A percentile compares a stretch with the other conserved stretches of the same genome.
Conservation (phyloP, 345 rosid genomes). For the Brassica nigra region DNA sequence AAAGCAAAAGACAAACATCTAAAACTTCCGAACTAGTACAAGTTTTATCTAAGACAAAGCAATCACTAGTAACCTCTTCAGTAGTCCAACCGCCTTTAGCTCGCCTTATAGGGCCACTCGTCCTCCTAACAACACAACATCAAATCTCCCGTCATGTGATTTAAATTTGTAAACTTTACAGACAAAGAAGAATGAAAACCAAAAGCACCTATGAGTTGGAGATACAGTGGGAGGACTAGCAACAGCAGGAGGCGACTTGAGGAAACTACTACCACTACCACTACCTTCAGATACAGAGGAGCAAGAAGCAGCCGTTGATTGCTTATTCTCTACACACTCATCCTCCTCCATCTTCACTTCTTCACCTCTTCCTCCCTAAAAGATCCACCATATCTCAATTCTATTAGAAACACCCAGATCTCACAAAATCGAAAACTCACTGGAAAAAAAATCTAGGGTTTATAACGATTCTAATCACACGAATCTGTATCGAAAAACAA, state of each 20-base stretch:
- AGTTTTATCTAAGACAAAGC: not conserved
- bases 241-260: conserved; percentile 66
- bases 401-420: conserved; percentile 54
- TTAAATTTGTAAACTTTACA: not conserved
- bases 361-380: conserved; percentile 56
- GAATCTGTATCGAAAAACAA: conserved; percentile 9
- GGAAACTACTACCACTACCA: conserved; percentile 49
- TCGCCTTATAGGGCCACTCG: conserved; percentile 91
- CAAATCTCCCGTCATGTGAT: not conserved
- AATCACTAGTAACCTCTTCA: conserved; percentile 62
- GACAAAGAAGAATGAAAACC: not conserved
- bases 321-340: conserved; percentile 84
- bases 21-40: not conserved
- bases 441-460: conserved; percentile 46
- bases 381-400: conserved; percentile 39
- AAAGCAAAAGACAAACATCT: conserved; percentile 24
- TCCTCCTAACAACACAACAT: conserved; percentile 62
- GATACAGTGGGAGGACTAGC: conserved; percentile 73
- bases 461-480: conserved; percentile 14
- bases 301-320: conserved; percentile 69
- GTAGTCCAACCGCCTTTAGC: conserved; percentile 99
- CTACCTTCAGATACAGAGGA: conserved; percentile 79
- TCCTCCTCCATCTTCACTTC: conserved; percentile 64
- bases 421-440: conserved; percentile 40
- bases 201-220: conserved; percentile 58